Evolutionary conservation across 148 eudicot genomes (phyloP), one percentile per base, ranked within the genome.

Genomic region (Vaccinium macrocarpon): DNA sequence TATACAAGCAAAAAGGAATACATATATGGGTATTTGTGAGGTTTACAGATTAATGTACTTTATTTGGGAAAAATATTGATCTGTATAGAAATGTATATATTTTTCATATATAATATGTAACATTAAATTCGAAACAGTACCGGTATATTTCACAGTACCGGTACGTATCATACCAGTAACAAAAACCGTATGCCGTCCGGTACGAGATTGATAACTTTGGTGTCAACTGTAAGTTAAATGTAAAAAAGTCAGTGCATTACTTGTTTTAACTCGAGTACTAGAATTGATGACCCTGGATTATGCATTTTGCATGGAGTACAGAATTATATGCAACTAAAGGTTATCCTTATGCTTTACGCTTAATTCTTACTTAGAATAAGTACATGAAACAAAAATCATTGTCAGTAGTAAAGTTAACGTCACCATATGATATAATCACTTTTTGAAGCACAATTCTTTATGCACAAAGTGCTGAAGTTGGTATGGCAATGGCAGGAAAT

Each of bases 401-500:
- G 23, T 23, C 23, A 23, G 27, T 12, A 64, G 14, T 9, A 19
- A 21, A 62, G 13, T n/a, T 62, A 25, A 21, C 23, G 12, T n/a
- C 68, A 62, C 68, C 9, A 62, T 12, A 64, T 10, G 29, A 64
- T n/a, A 64, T 64, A 23, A 10, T 23, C 21, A 74, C 4, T 72
- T 29, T 38, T 18, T 74, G n/a, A 12, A 19, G 79, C 14, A 21
- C 2, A 12, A 76, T n/a, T 9, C 1, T 19, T 50, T 49, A 0
- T 23, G 1, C 1, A 42, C 4, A 42, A 76, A 50, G 15, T 78
- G 59, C 18, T 25, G 48, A 53, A 78, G 8, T 53, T 27, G 48
- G 32, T 53, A 16, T 0, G 38, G 25, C 13, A n/a, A 3, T 29
- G 88, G 52, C 84, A 93, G 95, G 98, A 95, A 89, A 95, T 95